Percentiles rank a stretch among this genome's conserved stretches.
These are phyloP conservation scores for Meyerozyma elateridarum DNA, from an alignment of 1,139 yeast genomes.

Conservation along the genomic window DNA sequence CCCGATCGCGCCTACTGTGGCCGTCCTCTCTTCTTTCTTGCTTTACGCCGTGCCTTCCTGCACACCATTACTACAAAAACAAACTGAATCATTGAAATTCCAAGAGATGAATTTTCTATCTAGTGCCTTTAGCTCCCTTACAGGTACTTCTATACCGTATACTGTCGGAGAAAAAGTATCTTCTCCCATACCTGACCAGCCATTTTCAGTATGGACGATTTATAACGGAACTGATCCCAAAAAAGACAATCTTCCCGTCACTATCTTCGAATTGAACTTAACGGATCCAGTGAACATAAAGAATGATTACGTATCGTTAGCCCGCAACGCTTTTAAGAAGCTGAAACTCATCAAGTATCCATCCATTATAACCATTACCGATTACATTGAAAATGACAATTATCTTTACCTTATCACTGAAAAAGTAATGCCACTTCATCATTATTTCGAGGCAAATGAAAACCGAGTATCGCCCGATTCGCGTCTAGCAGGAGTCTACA, in stretches of 20 bases:
- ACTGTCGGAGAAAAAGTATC: slow-evolving; percentile 42
- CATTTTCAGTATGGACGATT: slow-evolving; percentile 41
- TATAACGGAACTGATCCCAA: slow-evolving; percentile 46
- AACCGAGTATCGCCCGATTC: slow-evolving; percentile 27
- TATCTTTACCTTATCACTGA: slow-evolving; percentile 74
- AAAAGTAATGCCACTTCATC: slow-evolving; percentile 56
- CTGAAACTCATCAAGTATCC: slow-evolving; percentile 72
- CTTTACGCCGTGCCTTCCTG: too few species aligned
- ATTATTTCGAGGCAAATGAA: slow-evolving; percentile 22
- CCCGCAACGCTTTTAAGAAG: slow-evolving; percentile 61
- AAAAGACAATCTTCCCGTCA: slow-evolving; percentile 32
- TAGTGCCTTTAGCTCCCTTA: slow-evolving; percentile 50
- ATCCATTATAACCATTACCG: slow-evolving; percentile 65
- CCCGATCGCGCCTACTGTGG: too few species aligned
- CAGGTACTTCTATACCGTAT: slow-evolving; percentile 56
- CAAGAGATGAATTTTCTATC: slow-evolving; percentile 67
- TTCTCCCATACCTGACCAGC: slow-evolving; percentile 21
- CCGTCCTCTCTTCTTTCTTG: too few species aligned
- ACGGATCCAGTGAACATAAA: slow-evolving; percentile 33
- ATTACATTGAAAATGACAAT: slow-evolving; percentile 62
- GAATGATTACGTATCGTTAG: slow-evolving; percentile 37
- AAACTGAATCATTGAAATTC: too few species aligned
- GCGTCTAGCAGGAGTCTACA: slow-evolving; percentile 56
- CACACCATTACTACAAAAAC: too few species aligned
- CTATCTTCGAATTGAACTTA: slow-evolving; percentile 62